These are phyloP conservation scores for Tetraselmis chui DNA, from an alignment of 139 green algal genomes.

Conservation along the genomic window DNA sequence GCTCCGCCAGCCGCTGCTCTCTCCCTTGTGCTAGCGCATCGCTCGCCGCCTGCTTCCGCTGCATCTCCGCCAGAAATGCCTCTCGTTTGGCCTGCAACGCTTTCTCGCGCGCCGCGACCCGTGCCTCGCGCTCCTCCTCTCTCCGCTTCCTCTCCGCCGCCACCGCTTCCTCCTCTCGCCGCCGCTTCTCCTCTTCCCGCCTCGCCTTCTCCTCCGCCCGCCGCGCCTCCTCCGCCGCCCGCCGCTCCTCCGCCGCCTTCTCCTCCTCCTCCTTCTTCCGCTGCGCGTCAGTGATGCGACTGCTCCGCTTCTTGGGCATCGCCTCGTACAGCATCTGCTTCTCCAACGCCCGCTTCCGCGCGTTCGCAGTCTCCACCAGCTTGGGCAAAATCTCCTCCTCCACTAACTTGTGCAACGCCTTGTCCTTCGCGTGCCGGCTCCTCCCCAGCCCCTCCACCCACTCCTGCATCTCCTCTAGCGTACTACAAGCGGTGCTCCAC, in stretches of 20 bases:
- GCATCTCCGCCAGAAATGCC: neutral
- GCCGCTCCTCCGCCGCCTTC: neutral
- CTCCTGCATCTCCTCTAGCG: conserved; percentile 2
- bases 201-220: neutral
- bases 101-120: neutral
- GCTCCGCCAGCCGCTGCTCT: neutral
- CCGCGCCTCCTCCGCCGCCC: neutral
- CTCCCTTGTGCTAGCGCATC: neutral
- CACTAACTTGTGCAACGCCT: neutral
- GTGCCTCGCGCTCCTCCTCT: neutral
- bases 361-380: neutral
- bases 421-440: neutral
- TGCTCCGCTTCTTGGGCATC: conserved; percentile 5
- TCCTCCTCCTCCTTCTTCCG: neutral
- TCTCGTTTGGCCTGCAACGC: neutral
- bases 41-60: neutral
- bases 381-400: conserved; percentile 2
- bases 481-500: neutral
- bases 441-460: neutral
- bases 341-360: neutral
- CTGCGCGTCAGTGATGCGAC: neutral
- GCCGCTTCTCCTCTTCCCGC: neutral
- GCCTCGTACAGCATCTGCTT: neutral
- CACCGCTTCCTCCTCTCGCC: neutral
- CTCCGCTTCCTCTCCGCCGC: neutral